These are phyloP conservation scores for Colletotrichum filicis DNA, from an alignment of 2,329 filamentous ascomycete species.

Conservation along the genomic window DNA sequence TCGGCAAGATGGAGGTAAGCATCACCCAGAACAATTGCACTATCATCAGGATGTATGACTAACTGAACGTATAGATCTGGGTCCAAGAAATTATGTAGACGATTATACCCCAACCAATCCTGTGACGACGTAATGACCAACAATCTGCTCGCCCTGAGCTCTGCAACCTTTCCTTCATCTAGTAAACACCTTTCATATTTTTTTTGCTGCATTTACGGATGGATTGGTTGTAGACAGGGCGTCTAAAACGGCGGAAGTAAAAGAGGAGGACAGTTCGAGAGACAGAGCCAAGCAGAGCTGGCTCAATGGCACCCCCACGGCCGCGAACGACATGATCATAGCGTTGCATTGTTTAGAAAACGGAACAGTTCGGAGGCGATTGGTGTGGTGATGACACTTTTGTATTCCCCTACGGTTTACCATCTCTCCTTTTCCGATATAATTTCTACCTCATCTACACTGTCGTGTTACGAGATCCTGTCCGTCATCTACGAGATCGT, in stretches of 20 bases:
- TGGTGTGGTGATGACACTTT: slow-evolving; percentile 2
- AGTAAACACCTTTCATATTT: slow-evolving; percentile 12
- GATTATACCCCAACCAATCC: slow-evolving; percentile 36
- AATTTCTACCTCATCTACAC: slow-evolving; percentile 10
- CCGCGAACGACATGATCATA: slow-evolving; percentile 31
- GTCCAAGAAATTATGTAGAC: slow-evolving; percentile 56
- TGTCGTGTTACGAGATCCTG: not conserved
- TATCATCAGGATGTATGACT: slow-evolving; percentile 30
- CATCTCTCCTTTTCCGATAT: slow-evolving; percentile 10
- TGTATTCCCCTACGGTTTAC: not conserved
- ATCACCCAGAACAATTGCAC: not conserved
- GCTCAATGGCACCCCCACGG: slow-evolving; percentile 36
- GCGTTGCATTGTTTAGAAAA: slow-evolving; percentile 31
- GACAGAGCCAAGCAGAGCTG: slow-evolving; percentile 35
- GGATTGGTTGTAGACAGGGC: slow-evolving; percentile 33
- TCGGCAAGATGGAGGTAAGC: slow-evolving; percentile 95
- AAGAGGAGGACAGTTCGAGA: not conserved
- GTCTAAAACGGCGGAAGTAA: slow-evolving; percentile 18
- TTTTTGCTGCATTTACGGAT: slow-evolving; percentile 24
- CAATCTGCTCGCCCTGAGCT: slow-evolving; percentile 20
- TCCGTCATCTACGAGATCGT: not conserved
- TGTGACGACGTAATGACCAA: slow-evolving; percentile 48
- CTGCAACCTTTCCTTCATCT: slow-evolving; percentile 22
- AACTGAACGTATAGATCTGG: slow-evolving; percentile 55
- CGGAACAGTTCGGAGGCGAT: slow-evolving; percentile 5